These are phyloP conservation scores for Dactylella cylindrospora DNA, from an alignment of 2,329 filamentous ascomycete species.

Conservation along the genomic window DNA sequence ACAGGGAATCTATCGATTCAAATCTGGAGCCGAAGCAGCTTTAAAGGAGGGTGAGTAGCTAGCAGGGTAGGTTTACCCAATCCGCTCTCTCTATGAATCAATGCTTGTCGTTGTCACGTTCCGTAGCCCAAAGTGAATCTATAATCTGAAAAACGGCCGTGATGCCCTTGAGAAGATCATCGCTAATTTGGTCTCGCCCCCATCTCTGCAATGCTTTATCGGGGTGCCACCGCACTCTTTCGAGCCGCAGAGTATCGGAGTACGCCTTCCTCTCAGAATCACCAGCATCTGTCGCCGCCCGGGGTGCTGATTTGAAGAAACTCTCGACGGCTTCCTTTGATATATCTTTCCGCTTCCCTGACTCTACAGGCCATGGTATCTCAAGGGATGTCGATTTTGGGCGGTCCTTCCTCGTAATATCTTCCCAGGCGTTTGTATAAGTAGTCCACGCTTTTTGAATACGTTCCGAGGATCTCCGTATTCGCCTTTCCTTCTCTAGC, in stretches of 20 bases:
- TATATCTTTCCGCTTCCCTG: conserved; percentile 62
- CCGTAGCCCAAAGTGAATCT: conserved; percentile 70
- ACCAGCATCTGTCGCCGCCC: conserved; percentile 43
- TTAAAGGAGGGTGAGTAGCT: no score
- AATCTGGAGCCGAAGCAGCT: no score
- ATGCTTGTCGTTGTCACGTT: conserved; percentile 27
- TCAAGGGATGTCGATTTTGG: conserved; percentile 53
- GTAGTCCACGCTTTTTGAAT: conserved; percentile 61
- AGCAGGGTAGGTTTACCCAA: no score
- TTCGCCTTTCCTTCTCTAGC: conserved; percentile 65
- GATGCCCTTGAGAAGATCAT: conserved; percentile 71
- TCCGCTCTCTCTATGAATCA: not conserved
- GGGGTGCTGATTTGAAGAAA: conserved; percentile 67
- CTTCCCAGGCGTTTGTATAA: conserved; percentile 69
- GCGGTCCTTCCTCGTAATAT: conserved; percentile 50
- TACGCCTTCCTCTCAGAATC: conserved; percentile 49
- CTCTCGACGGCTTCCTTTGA: conserved; percentile 63
- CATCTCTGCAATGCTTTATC: conserved; percentile 95
- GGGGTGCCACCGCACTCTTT: conserved; percentile 93
- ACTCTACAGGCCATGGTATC: conserved; percentile 72
- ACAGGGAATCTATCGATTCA: no score
- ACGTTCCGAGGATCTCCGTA: conserved; percentile 58
- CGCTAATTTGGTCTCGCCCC: conserved; percentile 68
- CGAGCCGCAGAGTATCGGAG: conserved; percentile 67
- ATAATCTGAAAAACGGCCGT: conserved; percentile 91